A percentile compares a stretch with the other conserved stretches of the same genome.
phyloP scores from a whole-genome alignment of 2,329 filamentous ascomycete species.

The Talaromyces sp. region DNA sequence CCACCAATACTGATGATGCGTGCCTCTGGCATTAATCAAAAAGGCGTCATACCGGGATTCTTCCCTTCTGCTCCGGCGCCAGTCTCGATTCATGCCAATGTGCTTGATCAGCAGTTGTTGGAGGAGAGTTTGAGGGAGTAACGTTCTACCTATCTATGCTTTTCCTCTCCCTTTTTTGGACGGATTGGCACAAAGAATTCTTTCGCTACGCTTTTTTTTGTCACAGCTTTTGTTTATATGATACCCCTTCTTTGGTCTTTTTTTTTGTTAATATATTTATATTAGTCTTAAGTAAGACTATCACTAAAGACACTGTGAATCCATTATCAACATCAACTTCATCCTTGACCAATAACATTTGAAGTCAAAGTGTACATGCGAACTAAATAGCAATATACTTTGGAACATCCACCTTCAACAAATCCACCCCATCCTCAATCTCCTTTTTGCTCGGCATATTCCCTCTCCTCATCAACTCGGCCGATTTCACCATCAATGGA shows the following conservation, averaged over 20 bases:
- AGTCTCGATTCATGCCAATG: slow-evolving; percentile 52
- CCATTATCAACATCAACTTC: neutral
- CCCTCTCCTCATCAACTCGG: slow-evolving; percentile 76
- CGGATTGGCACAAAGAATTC: slow-evolving; percentile 4
- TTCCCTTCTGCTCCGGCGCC: slow-evolving; percentile 47
- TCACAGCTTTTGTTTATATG: neutral
- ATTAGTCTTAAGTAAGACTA: neutral
- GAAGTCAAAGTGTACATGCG: too few species aligned
- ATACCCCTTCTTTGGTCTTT: slow-evolving; percentile 10
- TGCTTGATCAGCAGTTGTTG: slow-evolving; percentile 58
- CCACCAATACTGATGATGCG: slow-evolving; percentile 56
- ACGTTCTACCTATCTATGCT: neutral
- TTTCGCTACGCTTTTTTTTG: slow-evolving; percentile 3
- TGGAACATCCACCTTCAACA: slow-evolving; percentile 30
- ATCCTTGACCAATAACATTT: neutral
- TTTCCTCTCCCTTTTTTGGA: slow-evolving; percentile 1
- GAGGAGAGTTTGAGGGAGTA: slow-evolving; percentile 55
- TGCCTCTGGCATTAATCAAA: slow-evolving; percentile 72
- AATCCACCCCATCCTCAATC: slow-evolving; percentile 53
- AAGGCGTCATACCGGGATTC: slow-evolving; percentile 69
- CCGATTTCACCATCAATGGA: slow-evolving; percentile 75
- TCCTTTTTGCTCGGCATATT: slow-evolving; percentile 82
- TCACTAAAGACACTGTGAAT: neutral
- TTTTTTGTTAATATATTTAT: neutral
- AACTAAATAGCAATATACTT: slow-evolving; percentile 17